A percentile compares a stretch with the other conserved stretches of the same genome.
phyloP scores from a whole-genome alignment of 2,329 filamentous ascomycete species.

The Colletotrichum destructivum region DNA sequence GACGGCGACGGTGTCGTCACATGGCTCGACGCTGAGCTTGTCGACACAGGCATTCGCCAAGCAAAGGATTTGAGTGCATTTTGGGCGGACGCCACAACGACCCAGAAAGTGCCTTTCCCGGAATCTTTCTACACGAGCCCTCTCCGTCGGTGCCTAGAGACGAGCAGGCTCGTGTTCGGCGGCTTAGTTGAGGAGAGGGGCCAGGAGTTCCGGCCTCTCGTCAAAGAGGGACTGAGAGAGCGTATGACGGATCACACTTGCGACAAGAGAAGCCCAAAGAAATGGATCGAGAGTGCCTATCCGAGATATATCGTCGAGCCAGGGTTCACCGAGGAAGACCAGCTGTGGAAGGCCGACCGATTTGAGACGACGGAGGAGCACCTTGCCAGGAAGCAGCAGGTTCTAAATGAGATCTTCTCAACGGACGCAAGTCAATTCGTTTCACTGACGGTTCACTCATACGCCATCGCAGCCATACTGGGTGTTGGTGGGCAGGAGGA shows the following conservation, averaged over 20 bases:
- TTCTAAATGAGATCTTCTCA: slow-evolving; percentile 64
- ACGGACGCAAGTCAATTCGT: slow-evolving; percentile 57
- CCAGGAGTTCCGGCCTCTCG: slow-evolving; percentile 62
- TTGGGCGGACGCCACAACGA: slow-evolving; percentile 62
- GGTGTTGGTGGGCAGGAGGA: slow-evolving; percentile 58
- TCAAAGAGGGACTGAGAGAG: slow-evolving; percentile 74
- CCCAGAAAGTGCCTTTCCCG: slow-evolving; percentile 67
- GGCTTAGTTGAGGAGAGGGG: slow-evolving; percentile 55
- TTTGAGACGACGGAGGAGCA: slow-evolving; percentile 67
- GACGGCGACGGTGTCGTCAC: slow-evolving; percentile 55
- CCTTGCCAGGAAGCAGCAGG: slow-evolving; percentile 56
- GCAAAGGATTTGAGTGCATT: slow-evolving; percentile 66
- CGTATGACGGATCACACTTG: slow-evolving; percentile 74
- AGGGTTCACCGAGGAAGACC: slow-evolving; percentile 69
- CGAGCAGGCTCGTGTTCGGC: slow-evolving; percentile 66
- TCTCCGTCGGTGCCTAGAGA: slow-evolving; percentile 71
- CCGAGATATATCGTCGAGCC: slow-evolving; percentile 67
- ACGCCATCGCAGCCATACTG: slow-evolving; percentile 60
- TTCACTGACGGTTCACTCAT: slow-evolving; percentile 67
- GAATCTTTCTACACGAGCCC: slow-evolving; percentile 71
- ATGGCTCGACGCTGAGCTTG: slow-evolving; percentile 66
- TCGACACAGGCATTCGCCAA: slow-evolving; percentile 66
- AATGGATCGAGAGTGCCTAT: slow-evolving; percentile 65
- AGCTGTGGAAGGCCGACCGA: slow-evolving; percentile 62
- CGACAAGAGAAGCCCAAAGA: slow-evolving; percentile 66